These are phyloP conservation scores for Aspergillus panamensis DNA, from an alignment of 495 filamentous ascomycete genomes.

Conservation along the genomic window DNA sequence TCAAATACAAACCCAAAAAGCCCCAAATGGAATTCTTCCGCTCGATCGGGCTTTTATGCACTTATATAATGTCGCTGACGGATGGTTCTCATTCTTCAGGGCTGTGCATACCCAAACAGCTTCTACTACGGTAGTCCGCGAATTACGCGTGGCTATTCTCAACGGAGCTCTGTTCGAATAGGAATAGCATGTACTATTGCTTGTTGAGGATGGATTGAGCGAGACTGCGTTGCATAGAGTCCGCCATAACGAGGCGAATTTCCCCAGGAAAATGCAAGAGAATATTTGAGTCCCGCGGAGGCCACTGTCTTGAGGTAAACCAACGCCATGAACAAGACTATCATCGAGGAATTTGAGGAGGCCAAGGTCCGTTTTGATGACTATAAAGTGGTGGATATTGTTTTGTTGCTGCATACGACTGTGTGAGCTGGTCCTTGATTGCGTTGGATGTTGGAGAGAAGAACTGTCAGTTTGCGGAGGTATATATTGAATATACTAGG, in stretches of 20 bases:
- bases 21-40: conserved; percentile 59
- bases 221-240: conserved; percentile 47
- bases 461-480: conserved; percentile 29
- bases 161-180: conserved; percentile 78
- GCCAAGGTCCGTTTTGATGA: conserved; percentile 59
- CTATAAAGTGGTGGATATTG: conserved; percentile 72
- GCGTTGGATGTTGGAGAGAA: conserved; percentile 73
- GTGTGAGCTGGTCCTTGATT: conserved; percentile 80
- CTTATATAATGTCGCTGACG: conserved; percentile 66
- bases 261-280: conserved; percentile 11
- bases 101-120: conserved; percentile 65
- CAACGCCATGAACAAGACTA: conserved; percentile 70
- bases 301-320: conserved; percentile 65
- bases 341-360: conserved; percentile 55
- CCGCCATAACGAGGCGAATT: conserved; percentile 29
- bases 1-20: conserved; percentile 60
- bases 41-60: conserved; percentile 74
- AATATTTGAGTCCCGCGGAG: conserved; percentile 53
- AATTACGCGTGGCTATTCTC: conserved; percentile 68
- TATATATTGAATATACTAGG: no score
- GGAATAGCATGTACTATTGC: conserved; percentile 70
- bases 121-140: conserved; percentile 57
- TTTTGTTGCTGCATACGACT: conserved; percentile 83
- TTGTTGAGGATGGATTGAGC: conserved; percentile 43
- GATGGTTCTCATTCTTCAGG: conserved; percentile 78